Conservation (phyloP, 2,329 filamentous ascomycete species). For the Colletotrichum godetiae region DNA sequence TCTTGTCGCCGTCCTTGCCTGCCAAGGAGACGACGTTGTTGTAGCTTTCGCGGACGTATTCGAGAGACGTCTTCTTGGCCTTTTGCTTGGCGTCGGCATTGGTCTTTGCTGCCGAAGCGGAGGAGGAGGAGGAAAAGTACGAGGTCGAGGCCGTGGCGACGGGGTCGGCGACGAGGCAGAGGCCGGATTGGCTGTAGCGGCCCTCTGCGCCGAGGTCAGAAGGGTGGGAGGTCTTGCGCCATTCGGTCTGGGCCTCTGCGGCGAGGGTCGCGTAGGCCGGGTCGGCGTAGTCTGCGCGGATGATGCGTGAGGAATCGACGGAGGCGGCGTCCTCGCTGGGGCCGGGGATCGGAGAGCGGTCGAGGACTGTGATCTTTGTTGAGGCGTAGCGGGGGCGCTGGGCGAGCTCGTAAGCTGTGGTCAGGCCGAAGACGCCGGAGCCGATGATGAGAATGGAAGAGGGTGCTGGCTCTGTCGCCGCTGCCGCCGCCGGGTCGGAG, state of each 20-base stretch:
- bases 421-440: slow-evolving; percentile 72
- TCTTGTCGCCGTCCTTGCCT: slow-evolving; percentile 51
- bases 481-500: background rate
- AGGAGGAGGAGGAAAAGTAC: background rate
- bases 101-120: background rate
- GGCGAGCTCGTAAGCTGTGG: slow-evolving; percentile 75
- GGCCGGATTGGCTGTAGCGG: slow-evolving; percentile 77
- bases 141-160: slow-evolving; percentile 26
- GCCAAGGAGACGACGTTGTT: slow-evolving; percentile 69
- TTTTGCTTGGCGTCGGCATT: slow-evolving; percentile 43
- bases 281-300: slow-evolving; percentile 84
- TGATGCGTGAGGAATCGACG: slow-evolving; percentile 72
- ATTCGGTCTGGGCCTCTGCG: slow-evolving; percentile 74
- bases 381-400: slow-evolving; percentile 66
- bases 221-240: slow-evolving; percentile 69
- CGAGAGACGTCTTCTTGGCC: slow-evolving; percentile 57
- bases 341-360: slow-evolving; percentile 58
- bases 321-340: slow-evolving; percentile 70
- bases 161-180: slow-evolving; percentile 68
- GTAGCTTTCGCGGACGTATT: slow-evolving; percentile 69
- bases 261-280: slow-evolving; percentile 81
- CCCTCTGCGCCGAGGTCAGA: slow-evolving; percentile 69
- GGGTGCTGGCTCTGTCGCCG: slow-evolving; percentile 42
- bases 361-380: slow-evolving; percentile 69
- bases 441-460: slow-evolving; percentile 75